A percentile compares a stretch with the other conserved stretches of the same genome.
These are phyloP conservation scores for Kernera saxatilis DNA, from an alignment of 345 rosid genomes.

Conservation along the genomic window DNA sequence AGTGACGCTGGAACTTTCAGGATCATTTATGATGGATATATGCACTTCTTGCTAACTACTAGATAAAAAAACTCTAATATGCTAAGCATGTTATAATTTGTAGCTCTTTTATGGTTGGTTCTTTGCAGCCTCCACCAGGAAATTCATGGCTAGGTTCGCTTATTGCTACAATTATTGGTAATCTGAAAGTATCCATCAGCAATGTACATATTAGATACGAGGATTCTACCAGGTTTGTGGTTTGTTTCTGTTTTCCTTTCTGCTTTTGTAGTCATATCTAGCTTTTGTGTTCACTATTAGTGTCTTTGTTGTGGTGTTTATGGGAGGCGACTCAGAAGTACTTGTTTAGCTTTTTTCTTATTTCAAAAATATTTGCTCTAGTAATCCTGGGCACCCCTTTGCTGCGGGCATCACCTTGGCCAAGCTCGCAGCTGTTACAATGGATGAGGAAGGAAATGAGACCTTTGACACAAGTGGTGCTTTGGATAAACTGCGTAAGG, in stretches of 20 bases:
- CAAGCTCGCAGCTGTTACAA: constrained; percentile 96
- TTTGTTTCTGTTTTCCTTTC: background rate
- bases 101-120: constrained; percentile 25
- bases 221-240: constrained; percentile 75
- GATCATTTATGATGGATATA: background rate
- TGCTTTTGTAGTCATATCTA: constrained; percentile 10
- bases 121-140: constrained; percentile 71
- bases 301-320: background rate
- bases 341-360: constrained; percentile 22
- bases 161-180: constrained; percentile 90
- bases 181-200: constrained; percentile 93
- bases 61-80: background rate
- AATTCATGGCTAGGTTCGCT: constrained; percentile 95
- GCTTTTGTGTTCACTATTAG: background rate
- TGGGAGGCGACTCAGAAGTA: constrained; percentile 11
- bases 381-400: constrained; percentile 87
- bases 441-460: constrained; percentile 95
- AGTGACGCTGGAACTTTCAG: constrained; percentile 10
- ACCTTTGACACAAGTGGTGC: constrained; percentile 99
- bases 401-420: constrained; percentile 89
- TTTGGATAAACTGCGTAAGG: constrained; percentile 89
- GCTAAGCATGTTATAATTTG: constrained; percentile 10
- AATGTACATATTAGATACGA: constrained; percentile 98
- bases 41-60: background rate
- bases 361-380: constrained; percentile 35